A percentile compares a stretch with the other conserved stretches of the same genome.
phyloP scores from a whole-genome alignment of 2,329 filamentous ascomycete species.

The Hansfordia pulvinata region DNA sequence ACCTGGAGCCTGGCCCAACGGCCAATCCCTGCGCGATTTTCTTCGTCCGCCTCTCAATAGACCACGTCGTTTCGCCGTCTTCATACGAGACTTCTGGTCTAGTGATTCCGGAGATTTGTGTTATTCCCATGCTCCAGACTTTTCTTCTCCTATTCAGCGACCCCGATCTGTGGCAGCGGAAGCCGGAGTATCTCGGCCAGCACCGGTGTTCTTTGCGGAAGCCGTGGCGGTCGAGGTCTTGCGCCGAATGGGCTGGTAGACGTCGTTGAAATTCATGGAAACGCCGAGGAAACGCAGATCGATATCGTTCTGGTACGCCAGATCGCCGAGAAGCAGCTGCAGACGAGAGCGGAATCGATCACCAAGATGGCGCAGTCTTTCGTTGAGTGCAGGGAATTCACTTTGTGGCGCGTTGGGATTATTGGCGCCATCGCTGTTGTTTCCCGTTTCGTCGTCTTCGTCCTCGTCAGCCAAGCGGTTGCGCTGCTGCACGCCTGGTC shows the following conservation, averaged over 20 bases:
- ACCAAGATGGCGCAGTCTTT: conserved; percentile 59
- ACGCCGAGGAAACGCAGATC: conserved; percentile 94
- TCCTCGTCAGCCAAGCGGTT: conserved; percentile 8
- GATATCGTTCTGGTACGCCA: conserved; percentile 85
- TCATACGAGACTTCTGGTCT: too few species aligned
- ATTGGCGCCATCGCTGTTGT: conserved; percentile 12
- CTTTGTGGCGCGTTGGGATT: conserved; percentile 45
- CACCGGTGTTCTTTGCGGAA: conserved; percentile 1
- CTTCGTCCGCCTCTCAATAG: too few species aligned
- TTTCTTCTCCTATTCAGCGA: conserved; percentile 6
- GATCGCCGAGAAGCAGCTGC: conserved; percentile 72
- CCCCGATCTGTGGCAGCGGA: too few species aligned
- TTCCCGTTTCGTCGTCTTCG: conserved; percentile 17
- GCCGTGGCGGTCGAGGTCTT: conserved; percentile 30
- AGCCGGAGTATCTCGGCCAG: too few species aligned
- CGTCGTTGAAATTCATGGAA: conserved; percentile 98
- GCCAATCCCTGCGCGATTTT: too few species aligned
- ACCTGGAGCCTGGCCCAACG: too few species aligned
- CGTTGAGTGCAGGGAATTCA: conserved; percentile 61
- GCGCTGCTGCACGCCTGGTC: conserved; percentile 15
- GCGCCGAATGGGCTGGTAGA: conserved; percentile 67
- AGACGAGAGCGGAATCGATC: conserved; percentile 65
- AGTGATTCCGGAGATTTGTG: too few species aligned
- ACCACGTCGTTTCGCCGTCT: too few species aligned
- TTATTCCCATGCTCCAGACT: too few species aligned